Evolutionary conservation across 768 basidiomycete genomes (phyloP).

Genomic region (Suillus lakei): DNA sequence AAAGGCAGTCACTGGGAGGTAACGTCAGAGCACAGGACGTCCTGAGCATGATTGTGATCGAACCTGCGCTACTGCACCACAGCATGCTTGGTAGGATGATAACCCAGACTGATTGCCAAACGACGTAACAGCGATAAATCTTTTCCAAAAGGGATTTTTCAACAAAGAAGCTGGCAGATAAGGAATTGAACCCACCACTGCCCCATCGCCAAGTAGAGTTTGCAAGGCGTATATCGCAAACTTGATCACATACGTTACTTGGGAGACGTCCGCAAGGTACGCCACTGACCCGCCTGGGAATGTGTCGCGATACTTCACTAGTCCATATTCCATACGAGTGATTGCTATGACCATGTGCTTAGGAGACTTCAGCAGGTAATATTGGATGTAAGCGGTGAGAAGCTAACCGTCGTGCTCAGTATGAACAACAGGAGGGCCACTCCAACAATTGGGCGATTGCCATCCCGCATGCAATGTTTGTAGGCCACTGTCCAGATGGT

Average conservation of each 20-base stretch:
- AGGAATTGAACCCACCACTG: conserved; percentile 5
- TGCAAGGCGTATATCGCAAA: conserved; percentile 21
- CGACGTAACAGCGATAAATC: conserved; percentile 21
- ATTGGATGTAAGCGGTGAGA: neutral
- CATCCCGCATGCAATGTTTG: conserved; percentile 12
- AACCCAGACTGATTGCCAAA: conserved; percentile 17
- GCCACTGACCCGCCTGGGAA: conserved; percentile 26
- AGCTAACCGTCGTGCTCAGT: conserved; percentile 25
- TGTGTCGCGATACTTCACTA: conserved; percentile 22
- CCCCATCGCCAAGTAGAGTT: conserved; percentile 11
- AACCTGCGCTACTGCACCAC: conserved; percentile 15
- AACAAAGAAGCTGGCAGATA: neutral
- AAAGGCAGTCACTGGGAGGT: neutral
- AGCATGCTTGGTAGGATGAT: conserved; percentile 16
- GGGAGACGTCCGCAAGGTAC: conserved; percentile 25
- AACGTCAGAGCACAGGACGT: neutral
- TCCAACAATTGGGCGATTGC: conserved; percentile 19
- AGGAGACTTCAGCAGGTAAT: neutral
- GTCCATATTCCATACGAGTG: conserved; percentile 16
- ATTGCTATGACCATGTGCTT: conserved; percentile 20
- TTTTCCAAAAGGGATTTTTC: neutral
- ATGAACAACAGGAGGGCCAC: conserved; percentile 22
- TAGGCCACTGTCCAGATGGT: no score
- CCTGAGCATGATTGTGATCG: neutral
- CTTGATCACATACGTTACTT: conserved; percentile 29